Evolutionary conservation across 257 asterid species (phyloP).

Genomic region (Petrea volubilis): DNA sequence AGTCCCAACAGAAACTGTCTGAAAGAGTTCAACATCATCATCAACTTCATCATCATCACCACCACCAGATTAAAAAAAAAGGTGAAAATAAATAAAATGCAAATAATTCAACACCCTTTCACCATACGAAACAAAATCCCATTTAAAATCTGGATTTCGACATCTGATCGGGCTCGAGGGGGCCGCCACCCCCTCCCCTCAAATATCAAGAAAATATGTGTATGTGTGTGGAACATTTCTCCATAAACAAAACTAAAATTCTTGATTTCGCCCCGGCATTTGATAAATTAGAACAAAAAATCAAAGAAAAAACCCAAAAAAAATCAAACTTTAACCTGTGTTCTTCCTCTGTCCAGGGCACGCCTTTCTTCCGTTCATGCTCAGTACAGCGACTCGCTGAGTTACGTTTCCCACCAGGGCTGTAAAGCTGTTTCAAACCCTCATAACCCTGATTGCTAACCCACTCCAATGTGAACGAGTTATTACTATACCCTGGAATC

Average conservation of each 20-base stretch:
- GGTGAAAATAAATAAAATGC: neutral
- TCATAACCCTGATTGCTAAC: conserved; percentile 37
- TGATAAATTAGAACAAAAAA: neutral
- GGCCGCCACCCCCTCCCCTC: too few species aligned
- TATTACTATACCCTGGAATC: conserved; percentile 50
- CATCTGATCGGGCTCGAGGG: too few species aligned
- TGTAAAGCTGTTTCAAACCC: conserved; percentile 40
- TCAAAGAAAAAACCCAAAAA: neutral
- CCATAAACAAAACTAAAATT: too few species aligned
- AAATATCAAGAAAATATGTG: too few species aligned
- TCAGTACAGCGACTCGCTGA: conserved; percentile 45
- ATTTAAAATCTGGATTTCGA: too few species aligned
- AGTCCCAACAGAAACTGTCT: conserved; percentile 87
- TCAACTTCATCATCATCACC: neutral
- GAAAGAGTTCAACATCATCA: conserved; percentile 25
- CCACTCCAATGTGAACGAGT: conserved; percentile 68
- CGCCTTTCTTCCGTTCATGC: conserved; percentile 86
- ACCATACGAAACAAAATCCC: too few species aligned
- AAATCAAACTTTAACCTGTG: conserved; percentile 58
- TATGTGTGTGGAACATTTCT: too few species aligned
- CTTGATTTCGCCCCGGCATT: too few species aligned
- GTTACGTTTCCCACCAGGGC: conserved; percentile 46
- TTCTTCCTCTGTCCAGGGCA: conserved; percentile 96
- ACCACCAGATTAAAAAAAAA: neutral
- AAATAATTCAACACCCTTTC: too few species aligned